Conservation (phyloP, 2,329 filamentous ascomycete genomes). For the Aphanocladium album region DNA sequence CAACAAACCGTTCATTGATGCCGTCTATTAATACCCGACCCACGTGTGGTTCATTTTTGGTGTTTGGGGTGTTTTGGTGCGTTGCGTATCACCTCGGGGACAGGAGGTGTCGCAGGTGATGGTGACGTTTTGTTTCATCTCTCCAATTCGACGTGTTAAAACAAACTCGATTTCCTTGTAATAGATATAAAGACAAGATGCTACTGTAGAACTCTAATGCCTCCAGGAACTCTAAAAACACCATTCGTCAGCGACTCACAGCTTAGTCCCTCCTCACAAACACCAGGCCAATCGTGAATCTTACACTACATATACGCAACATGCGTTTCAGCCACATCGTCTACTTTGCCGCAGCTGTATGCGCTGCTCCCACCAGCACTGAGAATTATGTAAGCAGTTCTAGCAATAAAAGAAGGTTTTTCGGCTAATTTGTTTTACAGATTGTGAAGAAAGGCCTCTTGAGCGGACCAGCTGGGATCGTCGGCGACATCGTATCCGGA, state of each 20-base stretch:
- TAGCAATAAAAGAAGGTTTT: neutral
- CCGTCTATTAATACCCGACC: neutral
- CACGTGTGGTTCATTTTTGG: neutral
- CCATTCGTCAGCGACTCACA: too few relatives aligned
- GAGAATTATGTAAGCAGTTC: neutral
- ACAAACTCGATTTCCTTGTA: neutral
- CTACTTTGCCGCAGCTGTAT: neutral
- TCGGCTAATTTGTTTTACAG: neutral
- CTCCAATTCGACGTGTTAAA: neutral
- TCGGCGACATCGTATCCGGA: neutral
- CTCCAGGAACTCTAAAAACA: neutral
- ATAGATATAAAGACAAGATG: neutral
- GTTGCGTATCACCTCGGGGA: neutral
- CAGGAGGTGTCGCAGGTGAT: neutral
- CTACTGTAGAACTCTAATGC: neutral
- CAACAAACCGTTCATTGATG: neutral
- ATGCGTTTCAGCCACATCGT: neutral
- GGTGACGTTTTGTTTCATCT: neutral
- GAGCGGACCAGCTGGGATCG: neutral
- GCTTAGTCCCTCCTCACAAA: neutral
- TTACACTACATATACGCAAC: neutral
- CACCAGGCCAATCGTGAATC: neutral
- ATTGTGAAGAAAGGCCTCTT: neutral
- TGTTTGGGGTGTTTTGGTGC: neutral
- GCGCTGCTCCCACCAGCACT: neutral